Percentiles rank a stretch among this genome's conserved stretches.
Conservation (phyloP, 768 basidiomycete genomes). For the Candolleomyces eurysporus region DNA sequence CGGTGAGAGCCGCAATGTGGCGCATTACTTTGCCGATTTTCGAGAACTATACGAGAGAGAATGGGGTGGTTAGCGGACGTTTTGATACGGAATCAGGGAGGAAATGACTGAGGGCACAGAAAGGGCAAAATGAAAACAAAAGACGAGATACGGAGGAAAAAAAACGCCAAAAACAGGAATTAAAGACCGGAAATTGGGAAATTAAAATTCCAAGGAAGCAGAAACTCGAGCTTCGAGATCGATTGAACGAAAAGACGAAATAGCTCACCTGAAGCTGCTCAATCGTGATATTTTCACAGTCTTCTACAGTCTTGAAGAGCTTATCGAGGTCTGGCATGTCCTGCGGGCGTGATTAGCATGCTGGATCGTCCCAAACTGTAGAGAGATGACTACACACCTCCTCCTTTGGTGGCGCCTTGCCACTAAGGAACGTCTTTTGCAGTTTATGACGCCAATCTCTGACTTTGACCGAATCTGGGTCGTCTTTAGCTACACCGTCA, state of each 20-base stretch:
- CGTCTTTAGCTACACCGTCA: constrained; percentile 38
- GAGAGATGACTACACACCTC: constrained; percentile 40
- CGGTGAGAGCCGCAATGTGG: constrained; percentile 62
- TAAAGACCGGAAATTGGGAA: background rate
- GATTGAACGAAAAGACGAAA: background rate
- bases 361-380: background rate
- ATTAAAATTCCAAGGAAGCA: background rate
- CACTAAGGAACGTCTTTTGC: constrained; percentile 81
- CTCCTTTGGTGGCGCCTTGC: constrained; percentile 59
- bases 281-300: constrained; percentile 74
- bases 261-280: constrained; percentile 56
- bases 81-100: background rate
- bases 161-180: background rate
- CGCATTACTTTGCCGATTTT: constrained; percentile 90
- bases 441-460: constrained; percentile 91
- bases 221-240: background rate
- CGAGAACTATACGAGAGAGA: constrained; percentile 53
- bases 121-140: no score
- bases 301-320: constrained; percentile 75
- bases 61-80: background rate
- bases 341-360: constrained; percentile 32
- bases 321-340: constrained; percentile 74
- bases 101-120: background rate
- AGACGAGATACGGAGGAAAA: background rate
- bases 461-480: constrained; percentile 69